Conservation (phyloP, 495 filamentous ascomycete genomes). For the Hyphodiscus hymeniophilus region DNA sequence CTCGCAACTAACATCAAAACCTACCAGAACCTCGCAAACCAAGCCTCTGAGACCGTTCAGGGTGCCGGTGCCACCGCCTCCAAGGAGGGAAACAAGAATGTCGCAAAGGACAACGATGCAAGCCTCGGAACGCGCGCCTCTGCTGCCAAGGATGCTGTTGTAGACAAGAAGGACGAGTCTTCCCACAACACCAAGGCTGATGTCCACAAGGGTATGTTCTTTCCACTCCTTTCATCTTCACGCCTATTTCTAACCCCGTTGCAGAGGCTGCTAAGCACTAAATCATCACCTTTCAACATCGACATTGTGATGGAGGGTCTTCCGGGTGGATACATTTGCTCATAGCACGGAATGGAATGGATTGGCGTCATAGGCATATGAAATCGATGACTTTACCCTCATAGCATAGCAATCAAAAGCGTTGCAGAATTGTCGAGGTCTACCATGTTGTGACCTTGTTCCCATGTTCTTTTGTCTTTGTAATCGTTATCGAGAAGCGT, state of each 20-base stretch:
- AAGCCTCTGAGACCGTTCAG: conserved; percentile 51
- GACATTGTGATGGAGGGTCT: neutral
- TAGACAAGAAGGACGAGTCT: conserved; percentile 49
- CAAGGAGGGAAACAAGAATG: conserved; percentile 61
- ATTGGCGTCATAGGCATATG: too few species aligned
- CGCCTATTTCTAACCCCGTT: conserved; percentile 1
- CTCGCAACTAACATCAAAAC: neutral
- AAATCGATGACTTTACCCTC: too few species aligned
- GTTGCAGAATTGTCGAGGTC: too few species aligned
- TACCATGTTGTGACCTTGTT: too few species aligned
- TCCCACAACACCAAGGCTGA: conserved; percentile 46
- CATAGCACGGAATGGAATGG: neutral
- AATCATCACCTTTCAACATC: conserved; percentile 13
- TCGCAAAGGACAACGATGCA: conserved; percentile 51
- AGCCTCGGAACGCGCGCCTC: conserved; percentile 39
- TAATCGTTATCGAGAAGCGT: too few species aligned
- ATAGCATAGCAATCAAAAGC: too few species aligned
- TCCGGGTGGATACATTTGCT: too few species aligned
- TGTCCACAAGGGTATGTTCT: conserved; percentile 39
- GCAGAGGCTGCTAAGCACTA: conserved; percentile 44
- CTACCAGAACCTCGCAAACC: conserved; percentile 45
- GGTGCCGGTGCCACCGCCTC: conserved; percentile 34
- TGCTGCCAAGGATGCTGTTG: conserved; percentile 47
- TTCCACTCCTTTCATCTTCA: neutral
- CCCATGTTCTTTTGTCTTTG: too few species aligned